Conservation (phyloP, 208 protist species). For the Endotrypanum monterogeii region DNA sequence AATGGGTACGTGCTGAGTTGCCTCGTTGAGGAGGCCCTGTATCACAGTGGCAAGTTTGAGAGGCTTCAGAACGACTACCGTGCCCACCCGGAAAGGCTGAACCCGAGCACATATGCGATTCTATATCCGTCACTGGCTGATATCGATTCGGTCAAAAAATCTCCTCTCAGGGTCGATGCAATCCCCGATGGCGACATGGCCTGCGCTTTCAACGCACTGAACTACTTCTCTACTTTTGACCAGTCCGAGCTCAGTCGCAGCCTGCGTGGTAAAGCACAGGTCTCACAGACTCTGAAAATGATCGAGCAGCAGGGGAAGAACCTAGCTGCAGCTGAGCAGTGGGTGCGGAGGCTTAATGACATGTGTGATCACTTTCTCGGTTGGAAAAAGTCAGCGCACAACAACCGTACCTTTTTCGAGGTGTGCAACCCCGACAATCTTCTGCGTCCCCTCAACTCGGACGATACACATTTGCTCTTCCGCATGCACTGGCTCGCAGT, state of each 20-base stretch:
- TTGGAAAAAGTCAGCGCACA: conserved; percentile 32
- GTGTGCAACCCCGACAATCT: conserved; percentile 29
- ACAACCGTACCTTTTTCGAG: conserved; percentile 33
- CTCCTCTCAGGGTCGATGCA: neutral
- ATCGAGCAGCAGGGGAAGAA: conserved; percentile 37
- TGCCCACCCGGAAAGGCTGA: conserved; percentile 9
- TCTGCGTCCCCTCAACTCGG: conserved; percentile 34
- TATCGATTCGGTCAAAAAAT: conserved; percentile 21
- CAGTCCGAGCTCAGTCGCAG: conserved; percentile 13
- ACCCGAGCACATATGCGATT: conserved; percentile 26
- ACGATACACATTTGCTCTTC: conserved; percentile 40
- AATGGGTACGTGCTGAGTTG: conserved; percentile 39
- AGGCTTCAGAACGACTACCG: conserved; percentile 24
- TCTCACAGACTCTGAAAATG: conserved; percentile 22
- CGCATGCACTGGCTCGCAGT: conserved; percentile 61
- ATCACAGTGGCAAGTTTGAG: conserved; percentile 30
- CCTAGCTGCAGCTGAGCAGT: conserved; percentile 29
- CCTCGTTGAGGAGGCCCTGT: conserved; percentile 38
- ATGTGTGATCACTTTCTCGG: conserved; percentile 52
- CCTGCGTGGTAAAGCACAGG: conserved; percentile 12
- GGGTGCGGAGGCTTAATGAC: conserved; percentile 41
- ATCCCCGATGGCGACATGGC: too few species aligned
- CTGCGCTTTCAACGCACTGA: conserved; percentile 5
- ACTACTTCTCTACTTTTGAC: conserved; percentile 22
- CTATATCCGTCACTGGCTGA: conserved; percentile 46